Conservation (phyloP, 1,139 yeast species). For the Geotrichum citri-aurantii region DNA sequence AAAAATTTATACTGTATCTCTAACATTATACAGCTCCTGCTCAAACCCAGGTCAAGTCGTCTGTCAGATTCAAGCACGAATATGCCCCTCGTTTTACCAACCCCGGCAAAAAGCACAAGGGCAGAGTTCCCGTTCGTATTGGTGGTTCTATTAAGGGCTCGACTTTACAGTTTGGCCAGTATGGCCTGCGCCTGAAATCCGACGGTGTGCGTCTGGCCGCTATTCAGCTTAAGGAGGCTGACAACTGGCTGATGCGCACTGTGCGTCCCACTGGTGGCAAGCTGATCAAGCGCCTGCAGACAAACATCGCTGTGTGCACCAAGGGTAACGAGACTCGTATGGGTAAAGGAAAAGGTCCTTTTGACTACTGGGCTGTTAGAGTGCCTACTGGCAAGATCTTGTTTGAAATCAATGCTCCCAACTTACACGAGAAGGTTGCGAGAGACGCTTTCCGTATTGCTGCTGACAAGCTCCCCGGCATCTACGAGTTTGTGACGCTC, state of each 20-base stretch:
- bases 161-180: slow-evolving; percentile 69
- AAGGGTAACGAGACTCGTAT: slow-evolving; percentile 99
- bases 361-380: slow-evolving; percentile 95
- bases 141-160: slow-evolving; percentile 95
- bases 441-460: slow-evolving; percentile 90
- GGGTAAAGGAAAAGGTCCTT: slow-evolving; percentile 99
- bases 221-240: slow-evolving; percentile 86
- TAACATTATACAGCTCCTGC: background rate
- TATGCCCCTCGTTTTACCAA: slow-evolving; percentile 77
- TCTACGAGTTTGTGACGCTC: slow-evolving; percentile 73
- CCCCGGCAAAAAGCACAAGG: slow-evolving; percentile 82
- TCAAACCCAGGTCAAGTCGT: background rate
- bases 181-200: slow-evolving; percentile 79
- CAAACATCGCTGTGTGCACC: slow-evolving; percentile 85
- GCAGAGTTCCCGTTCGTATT: slow-evolving; percentile 87
- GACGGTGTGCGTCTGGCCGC: slow-evolving; percentile 88
- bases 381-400: slow-evolving; percentile 93
- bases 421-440: slow-evolving; percentile 83
- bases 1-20: background rate
- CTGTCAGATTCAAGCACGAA: slow-evolving; percentile 56
- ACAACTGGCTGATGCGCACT: slow-evolving; percentile 72
- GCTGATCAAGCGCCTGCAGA: slow-evolving; percentile 72
- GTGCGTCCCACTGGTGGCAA: slow-evolving; percentile 67
- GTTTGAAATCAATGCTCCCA: slow-evolving; percentile 74
- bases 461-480: slow-evolving; percentile 86